These are phyloP conservation scores for Fusarium incarnatum DNA, from an alignment of 2,329 filamentous ascomycete genomes.

Conservation along the genomic window DNA sequence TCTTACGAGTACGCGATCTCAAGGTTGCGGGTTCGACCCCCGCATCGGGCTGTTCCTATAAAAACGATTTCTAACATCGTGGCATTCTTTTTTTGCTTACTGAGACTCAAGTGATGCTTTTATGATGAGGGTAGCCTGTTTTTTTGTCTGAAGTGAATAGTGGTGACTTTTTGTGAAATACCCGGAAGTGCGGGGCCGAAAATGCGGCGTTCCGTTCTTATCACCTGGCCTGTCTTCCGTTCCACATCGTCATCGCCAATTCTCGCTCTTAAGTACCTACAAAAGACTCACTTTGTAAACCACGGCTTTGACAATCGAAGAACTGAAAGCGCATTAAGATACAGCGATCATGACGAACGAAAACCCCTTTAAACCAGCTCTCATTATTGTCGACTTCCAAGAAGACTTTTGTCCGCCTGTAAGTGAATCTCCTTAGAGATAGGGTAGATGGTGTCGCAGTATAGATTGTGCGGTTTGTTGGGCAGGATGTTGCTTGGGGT, in stretches of 20 bases:
- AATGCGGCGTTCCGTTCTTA: conserved; percentile 4
- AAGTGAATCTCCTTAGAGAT: conserved; percentile 51
- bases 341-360: not conserved
- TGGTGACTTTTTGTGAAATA: not conserved
- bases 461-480: too few relatives aligned
- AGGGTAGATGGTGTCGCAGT: too few relatives aligned
- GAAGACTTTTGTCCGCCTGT: conserved; percentile 96
- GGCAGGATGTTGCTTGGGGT: too few relatives aligned
- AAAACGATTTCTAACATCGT: conserved; percentile 1
- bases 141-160: too few relatives aligned
- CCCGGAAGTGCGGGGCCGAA: conserved; percentile 23
- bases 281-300: not conserved
- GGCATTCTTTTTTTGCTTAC: not conserved
- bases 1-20: conserved; percentile 64
- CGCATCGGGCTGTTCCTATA: conserved; percentile 53
- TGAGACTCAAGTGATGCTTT: not conserved
- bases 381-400: conserved; percentile 87
- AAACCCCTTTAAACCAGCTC: conserved; percentile 59
- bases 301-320: not conserved
- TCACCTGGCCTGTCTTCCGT: conserved; percentile 5
- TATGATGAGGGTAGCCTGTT: too few relatives aligned
- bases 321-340: accelerated
- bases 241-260: not conserved
- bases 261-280: not conserved
- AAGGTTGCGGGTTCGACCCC: conserved; percentile 67